Base-by-base conservation (phyloP, 2,329 filamentous ascomycete genomes). In the Phialophora expanda region DNA sequence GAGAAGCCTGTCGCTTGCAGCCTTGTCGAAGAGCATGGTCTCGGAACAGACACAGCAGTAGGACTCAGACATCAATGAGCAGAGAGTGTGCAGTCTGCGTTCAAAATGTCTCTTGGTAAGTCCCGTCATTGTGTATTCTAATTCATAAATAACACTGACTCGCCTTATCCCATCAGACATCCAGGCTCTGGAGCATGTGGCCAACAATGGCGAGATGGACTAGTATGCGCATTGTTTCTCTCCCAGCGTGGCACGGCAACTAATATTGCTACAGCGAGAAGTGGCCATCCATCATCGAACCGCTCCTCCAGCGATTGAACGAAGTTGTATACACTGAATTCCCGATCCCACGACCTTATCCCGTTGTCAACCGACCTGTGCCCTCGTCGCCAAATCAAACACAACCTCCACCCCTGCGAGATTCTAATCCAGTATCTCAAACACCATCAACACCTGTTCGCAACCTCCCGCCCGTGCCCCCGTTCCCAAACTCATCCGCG, bases 321-420 rank as follows among this genome's bases (percentile, higher is more conserved):
- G 84, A 86, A 76, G 94, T 93, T 71, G 86, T 90, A 48, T 85
- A 86, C 76, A 84, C 87, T 75, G 88, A 89, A 60, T 97, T 96
- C 73, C 88, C 90, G 50, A 89, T 90, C 72, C 90, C 90, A 24
- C 65, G 66, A 56, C 11, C 83, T 81, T 61, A 78, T 87, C 60
- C 83, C 80, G 51, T 77, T 79, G 66, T 74, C 79, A 71, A 74
- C 80, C 62, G 75, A 80, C 66, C 74, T 75, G 71, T 78, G 75
- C 65, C 76, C 76, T 60, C 62, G 7, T 69, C 69, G 48, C 69
- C 69, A 1, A 48, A 38, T 17, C 67, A 64, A 48, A 48, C 57
- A 32, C 63, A 67, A 50, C 48, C 53, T 69, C 68, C 73, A 67
- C 59, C 75, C 67, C 70, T 71, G 12, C 71, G 73, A 70, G 75